Base-by-base conservation (phyloP, 805 yeast genomes). In the Ogataea nakhonphanomensis region DNA sequence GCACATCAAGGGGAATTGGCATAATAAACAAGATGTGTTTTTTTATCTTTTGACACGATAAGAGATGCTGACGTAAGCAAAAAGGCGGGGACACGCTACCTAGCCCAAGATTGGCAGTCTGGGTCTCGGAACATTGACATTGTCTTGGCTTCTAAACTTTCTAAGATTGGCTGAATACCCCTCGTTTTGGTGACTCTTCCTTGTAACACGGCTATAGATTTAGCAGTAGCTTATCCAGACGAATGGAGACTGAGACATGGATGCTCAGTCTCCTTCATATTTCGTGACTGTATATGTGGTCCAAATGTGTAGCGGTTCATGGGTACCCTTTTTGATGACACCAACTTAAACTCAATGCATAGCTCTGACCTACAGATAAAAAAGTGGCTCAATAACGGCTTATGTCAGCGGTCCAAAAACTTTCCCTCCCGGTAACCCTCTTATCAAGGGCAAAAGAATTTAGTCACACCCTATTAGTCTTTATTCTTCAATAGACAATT, bases 371-470 rank as follows among this genome's bases (percentile, higher is more conserved):
- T 25, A 9, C 26, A 3, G n/a, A 25, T 10, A 25, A 25, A 25
- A 25, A 25, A 25, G 20, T 17, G 20, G 20, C 20, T 17, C 20
- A 17, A 17, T 17, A 5, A 17, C 20, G 5, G 20, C 20, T 17
- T 17, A 17, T 17, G 20, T 17, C n/a, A 25, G n/a, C n/a, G 10
- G 26, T n/a, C 4, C 26, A 9, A 25, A 10, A 25, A n/a, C 3
- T 25, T 25, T 25, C 26, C 26, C 26, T 25, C n/a, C 33, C 33
- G 24, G 15, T 23, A 32, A 25, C 37, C 42, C 37, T 32, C 42
- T 38, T 38, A 38, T 38, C 42, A 38, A 38, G 42, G 42, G 42
- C 42, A 38, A 38, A 38, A 33, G 27, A 38, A 38, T 38, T 38
- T 38, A 38, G 41, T 37, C 42, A 38, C 25, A 38, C 36, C 42